Evolutionary conservation across 768 basidiomycete species (phyloP), one percentile per base, ranked within the genome.

Genomic region (Scleroderma citrinum): DNA sequence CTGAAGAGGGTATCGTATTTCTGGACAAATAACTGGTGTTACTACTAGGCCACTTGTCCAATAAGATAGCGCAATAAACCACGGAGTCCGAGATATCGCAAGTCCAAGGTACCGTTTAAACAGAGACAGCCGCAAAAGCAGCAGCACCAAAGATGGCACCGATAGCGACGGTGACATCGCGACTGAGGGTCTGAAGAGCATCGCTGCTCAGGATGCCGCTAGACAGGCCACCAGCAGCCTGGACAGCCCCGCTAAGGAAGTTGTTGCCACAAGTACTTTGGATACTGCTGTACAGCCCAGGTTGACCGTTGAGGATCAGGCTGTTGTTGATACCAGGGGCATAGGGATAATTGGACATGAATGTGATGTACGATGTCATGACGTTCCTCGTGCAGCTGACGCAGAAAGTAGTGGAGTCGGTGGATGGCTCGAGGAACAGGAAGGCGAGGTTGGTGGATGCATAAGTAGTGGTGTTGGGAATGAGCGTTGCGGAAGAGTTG

Each of bases 341-440:
- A 65, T 92, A 97, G 1, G 86, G 85, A 38, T 72, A 69, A 48
- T 66, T 64, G 36, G 80, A 77, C 70, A 93, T 88, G 67, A 79
- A 94, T 49, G 71, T 66, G 66, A 90, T 82, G 76, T 89, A 99
- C 8, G 81, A 56, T 2, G 81, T 78, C 56, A 98, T 62, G 62
- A 93, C 71, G 54, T 76, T 77, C 63, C 86, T 80, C 12, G 89
- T 82, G 82, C 95, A 98, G 13, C 82, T 57, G 2, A 76, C 82
- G 82, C 95, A 97, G 38, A 96, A 83, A 20, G 67, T 46, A 23
- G 65, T 56, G n/a, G 72, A 65, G 23, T 75, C 32, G 61, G 78
- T 68, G 52, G 58, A 53, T 39, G 85, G 72, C 24, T 74, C 63
- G 61, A 88, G 76, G 82, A 87, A 82, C 56, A 97, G 73, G 86